Conservation (phyloP, 1,284 basidiomycete species). For the Papiliotrema nemorosa region DNA sequence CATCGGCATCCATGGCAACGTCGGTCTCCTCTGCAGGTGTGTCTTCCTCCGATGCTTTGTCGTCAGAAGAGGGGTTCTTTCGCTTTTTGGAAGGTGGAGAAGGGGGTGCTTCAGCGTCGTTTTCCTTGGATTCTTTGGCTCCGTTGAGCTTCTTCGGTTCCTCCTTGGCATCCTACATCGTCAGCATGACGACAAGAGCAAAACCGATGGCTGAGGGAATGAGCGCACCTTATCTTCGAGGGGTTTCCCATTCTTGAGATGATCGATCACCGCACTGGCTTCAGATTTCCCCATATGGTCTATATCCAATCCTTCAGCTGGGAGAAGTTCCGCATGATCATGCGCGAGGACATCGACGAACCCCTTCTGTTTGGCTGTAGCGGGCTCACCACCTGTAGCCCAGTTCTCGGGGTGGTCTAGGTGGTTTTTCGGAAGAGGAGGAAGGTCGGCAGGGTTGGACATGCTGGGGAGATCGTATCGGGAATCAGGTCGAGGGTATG, state of each 20-base stretch:
- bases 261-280: conserved; percentile 31
- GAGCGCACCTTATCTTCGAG: conserved; percentile 1
- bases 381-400: conserved; percentile 36
- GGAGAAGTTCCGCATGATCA: conserved; percentile 20
- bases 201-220: too few species aligned
- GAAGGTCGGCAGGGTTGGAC: conserved; percentile 15
- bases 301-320: conserved; percentile 18
- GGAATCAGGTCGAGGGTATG: too few species aligned
- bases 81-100: background rate
- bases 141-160: background rate
- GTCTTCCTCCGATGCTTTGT: background rate
- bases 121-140: background rate
- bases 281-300: conserved; percentile 25
- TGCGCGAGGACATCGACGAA: conserved; percentile 36
- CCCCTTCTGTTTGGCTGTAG: conserved; percentile 37
- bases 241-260: conserved; percentile 24
- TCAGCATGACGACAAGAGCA: too few species aligned
- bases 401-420: conserved; percentile 39
- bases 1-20: background rate
- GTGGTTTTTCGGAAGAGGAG: conserved; percentile 29
- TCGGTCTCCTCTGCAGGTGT: background rate
- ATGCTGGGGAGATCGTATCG: too few species aligned
- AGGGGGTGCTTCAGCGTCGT: background rate
- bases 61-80: background rate
- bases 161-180: conserved; percentile 5